Evolutionary conservation across 164 flowering plant genomes (phyloP), one percentile per base, ranked within the genome.

Genomic region (Annona squamosa): DNA sequence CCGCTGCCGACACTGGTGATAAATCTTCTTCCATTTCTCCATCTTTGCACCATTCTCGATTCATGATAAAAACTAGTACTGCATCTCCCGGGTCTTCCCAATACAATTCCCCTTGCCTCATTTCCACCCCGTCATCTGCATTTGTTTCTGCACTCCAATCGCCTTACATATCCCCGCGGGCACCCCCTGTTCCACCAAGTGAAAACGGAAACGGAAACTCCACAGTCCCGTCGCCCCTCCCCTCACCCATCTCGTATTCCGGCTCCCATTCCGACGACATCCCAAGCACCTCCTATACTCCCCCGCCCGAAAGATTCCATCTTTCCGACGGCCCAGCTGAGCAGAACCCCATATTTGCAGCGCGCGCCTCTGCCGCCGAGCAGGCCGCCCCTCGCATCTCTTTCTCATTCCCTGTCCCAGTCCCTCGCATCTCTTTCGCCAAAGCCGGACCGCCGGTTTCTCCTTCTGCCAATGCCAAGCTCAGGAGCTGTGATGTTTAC

Each of bases 241-340:
- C 87, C 2, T 82, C 90, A 0, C 88, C 89, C 0, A 74, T 83
- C 2, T 88, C 90, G 1, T 81, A 75, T 71, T 72, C 83, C 17
- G 86, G 87, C 17, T 90, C 92, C 17, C 89, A 73, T 17, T 89
- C 91, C 4, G 97, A 93, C 7, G 96, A 91, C 82, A 79, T 91
- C 4, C 96, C 98, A 0, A 90, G 96, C 83, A 85, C 91, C 71
- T 94, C 98, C 73, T 90, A 89, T 86, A 91, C 98, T 72, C 97
- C 97, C n/a, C 92, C 95, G 1, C 88, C 90, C 0, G 92, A 92
- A 81, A 83, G 77, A 41, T 84, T 79, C 62, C 94, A 89, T 73
- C 88, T 77, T 72, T 86, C 90, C 1, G 91, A 86, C 73, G 87
- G 86, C 71, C 84, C 83, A 44, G 6, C 76, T 42, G 86, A 85